Base-by-base conservation (phyloP, 2,329 filamentous ascomycete genomes). In the Colletotrichum sp. region DNA sequence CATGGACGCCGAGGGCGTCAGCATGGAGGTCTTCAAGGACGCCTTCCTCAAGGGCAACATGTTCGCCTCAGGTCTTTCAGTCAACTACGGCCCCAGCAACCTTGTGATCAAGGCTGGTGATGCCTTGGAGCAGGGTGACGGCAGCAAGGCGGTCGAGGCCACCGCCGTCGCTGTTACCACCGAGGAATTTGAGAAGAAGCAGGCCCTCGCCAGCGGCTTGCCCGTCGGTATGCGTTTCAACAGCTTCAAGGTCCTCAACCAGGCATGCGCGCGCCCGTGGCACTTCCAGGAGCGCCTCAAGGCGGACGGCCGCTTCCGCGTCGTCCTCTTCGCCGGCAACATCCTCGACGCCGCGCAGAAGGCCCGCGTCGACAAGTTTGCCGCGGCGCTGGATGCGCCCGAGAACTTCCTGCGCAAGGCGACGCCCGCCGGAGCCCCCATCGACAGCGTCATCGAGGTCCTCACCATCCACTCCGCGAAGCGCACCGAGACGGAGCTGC, bases 261-360 rank as follows among this genome's bases (percentile, higher is more conserved):
- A 94, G 78, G 82, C 87, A 4, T 86, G 89, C 75, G 87, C 86
- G 0, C 85, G 89, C 5, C 89, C 91, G 0, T 92, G 89, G 87
- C 88, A 92, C 52, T 86, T 94, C 60, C 91, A 93, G 65, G 85
- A 91, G 74, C 84, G 84, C 10, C 84, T 94, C 24, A 87, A 84
- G 48, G 87, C 86, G n/a, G 89, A 92, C 78, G 91, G 92, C 3
- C 85, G 88, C 1, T 93, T 91, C 82, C 85, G 91, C 9, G 80
- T 93, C 34, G 82, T 93, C 2, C 83, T 94, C 3, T 94, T 95
- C 77, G 88, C 91, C 0, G 93, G 93, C 2, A 85, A 93, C 77
- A 83, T 94, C 4, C 82, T 85, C 4, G 77, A 84, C 0, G 15
- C 83, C 0, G 69, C 75, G 2, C 89, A 91, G 74, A 86, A 86